Percentiles rank a stretch among this genome's conserved stretches.
phyloP scores from a whole-genome alignment of 2,329 filamentous ascomycete genomes.

The Cercospora zeina region DNA sequence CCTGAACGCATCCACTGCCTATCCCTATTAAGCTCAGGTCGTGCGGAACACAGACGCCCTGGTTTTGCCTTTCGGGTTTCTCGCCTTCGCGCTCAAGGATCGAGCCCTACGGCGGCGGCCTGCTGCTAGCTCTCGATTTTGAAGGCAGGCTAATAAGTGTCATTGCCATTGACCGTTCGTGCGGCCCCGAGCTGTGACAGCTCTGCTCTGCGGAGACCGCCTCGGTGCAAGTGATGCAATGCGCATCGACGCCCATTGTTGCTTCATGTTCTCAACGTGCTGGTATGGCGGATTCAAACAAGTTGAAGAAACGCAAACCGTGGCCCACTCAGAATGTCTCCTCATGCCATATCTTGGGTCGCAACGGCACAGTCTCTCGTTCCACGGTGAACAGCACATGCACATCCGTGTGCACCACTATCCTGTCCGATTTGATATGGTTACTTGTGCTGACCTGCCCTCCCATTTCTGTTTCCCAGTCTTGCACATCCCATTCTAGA shows the following conservation, averaged over 20 bases:
- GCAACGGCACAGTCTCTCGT: slow-evolving; percentile 18
- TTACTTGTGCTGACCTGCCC: slow-evolving; percentile 54
- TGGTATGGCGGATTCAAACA: not conserved
- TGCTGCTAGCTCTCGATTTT: no score
- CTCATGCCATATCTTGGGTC: slow-evolving; percentile 15
- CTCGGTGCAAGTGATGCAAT: not conserved
- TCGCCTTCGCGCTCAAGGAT: no score
- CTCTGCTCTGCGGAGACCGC: not conserved
- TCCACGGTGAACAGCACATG: slow-evolving; percentile 53
- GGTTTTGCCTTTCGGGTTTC: no score
- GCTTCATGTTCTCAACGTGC: not conserved
- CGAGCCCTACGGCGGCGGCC: no score
- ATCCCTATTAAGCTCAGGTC: no score
- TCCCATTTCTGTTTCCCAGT: slow-evolving; percentile 67
- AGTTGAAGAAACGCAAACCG: not conserved
- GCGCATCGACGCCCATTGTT: not conserved
- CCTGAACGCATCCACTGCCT: no score
- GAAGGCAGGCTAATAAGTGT: no score
- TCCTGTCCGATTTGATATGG: slow-evolving; percentile 46
- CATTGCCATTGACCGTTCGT: not conserved
- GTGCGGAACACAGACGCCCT: no score
- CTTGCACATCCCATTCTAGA: slow-evolving; percentile 83
- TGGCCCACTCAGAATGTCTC: not conserved
- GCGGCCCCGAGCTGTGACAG: not conserved
- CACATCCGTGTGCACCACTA: slow-evolving; percentile 45